Evolutionary conservation across 805 yeast species (phyloP).

Genomic region (Ogataea dorogensis): DNA sequence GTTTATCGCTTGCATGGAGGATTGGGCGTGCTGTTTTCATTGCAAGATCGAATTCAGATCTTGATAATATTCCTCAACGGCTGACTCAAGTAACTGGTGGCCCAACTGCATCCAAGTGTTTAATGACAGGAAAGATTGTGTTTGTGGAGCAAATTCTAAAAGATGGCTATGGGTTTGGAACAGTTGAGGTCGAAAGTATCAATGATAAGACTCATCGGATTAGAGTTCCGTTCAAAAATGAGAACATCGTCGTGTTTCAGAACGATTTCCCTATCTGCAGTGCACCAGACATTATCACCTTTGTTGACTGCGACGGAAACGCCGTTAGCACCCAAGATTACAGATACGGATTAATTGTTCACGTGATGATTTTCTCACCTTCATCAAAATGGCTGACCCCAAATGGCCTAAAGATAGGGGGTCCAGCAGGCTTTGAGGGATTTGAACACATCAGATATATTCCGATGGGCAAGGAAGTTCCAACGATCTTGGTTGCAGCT

Average conservation of each 20-base stretch:
- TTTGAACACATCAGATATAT: conserved; percentile 36
- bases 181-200: conserved; percentile 29
- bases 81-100: conserved; percentile 39
- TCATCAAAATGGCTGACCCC: conserved; percentile 34
- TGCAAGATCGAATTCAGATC: conserved; percentile 35
- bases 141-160: conserved; percentile 39
- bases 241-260: conserved; percentile 37
- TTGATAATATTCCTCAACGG: conserved; percentile 33
- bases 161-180: conserved; percentile 44
- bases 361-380: conserved; percentile 39
- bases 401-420: conserved; percentile 39
- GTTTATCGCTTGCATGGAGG: conserved; percentile 43
- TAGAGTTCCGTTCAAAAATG: conserved; percentile 44
- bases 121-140: conserved; percentile 42
- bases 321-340: conserved; percentile 47
- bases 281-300: conserved; percentile 43
- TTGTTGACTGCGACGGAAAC: conserved; percentile 39
- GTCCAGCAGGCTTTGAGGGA: conserved; percentile 34
- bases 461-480: conserved; percentile 37
- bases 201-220: conserved; percentile 14
- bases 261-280: conserved; percentile 31
- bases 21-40: conserved; percentile 41
- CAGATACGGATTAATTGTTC: conserved; percentile 41
- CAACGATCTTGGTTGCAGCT: conserved; percentile 10
- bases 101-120: conserved; percentile 28